phyloP scores from a whole-genome alignment of 192 early-diverging fungal genomes.

The Cetraspora pellucida region DNA sequence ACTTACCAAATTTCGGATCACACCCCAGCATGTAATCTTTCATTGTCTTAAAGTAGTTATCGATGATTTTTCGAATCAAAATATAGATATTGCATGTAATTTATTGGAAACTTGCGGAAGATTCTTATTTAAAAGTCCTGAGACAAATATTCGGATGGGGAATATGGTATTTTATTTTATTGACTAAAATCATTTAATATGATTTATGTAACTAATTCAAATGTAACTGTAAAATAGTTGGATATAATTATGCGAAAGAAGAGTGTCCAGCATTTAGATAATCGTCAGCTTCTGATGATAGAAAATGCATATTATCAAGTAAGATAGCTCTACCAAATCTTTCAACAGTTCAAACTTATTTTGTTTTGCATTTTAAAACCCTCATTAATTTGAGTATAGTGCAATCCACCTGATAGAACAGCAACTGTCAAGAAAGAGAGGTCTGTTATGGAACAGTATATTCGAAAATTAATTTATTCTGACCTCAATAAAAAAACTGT shows the following conservation, averaged over 20 bases:
- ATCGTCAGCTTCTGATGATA: constrained; percentile 80
- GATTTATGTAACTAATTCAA: neutral
- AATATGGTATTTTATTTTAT: constrained; percentile 54
- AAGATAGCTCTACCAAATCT: neutral
- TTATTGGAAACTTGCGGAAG: constrained; percentile 90
- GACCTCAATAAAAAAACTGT: constrained; percentile 76
- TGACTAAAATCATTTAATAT: too few relatives aligned
- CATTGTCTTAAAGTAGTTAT: constrained; percentile 82
- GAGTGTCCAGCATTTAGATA: constrained; percentile 81
- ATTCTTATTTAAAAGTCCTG: constrained; percentile 76
- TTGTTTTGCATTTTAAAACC: constrained; percentile 24
- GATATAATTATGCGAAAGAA: constrained; percentile 94
- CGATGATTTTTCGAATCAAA: constrained; percentile 82
- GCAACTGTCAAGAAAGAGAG: constrained; percentile 69
- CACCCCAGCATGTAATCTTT: constrained; percentile 78
- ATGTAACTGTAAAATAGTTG: constrained; percentile 60
- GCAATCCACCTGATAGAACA: constrained; percentile 78
- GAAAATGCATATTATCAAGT: constrained; percentile 92
- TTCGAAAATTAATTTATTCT: constrained; percentile 85
- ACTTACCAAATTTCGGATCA: constrained; percentile 91
- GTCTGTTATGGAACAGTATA: constrained; percentile 81
- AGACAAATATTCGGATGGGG: constrained; percentile 70
- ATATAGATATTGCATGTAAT: constrained; percentile 83
- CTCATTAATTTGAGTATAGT: constrained; percentile 41
- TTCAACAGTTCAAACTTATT: neutral